phyloP scores from a whole-genome alignment of 495 filamentous ascomycete genomes.

The Astrothelium macrocarpum region DNA sequence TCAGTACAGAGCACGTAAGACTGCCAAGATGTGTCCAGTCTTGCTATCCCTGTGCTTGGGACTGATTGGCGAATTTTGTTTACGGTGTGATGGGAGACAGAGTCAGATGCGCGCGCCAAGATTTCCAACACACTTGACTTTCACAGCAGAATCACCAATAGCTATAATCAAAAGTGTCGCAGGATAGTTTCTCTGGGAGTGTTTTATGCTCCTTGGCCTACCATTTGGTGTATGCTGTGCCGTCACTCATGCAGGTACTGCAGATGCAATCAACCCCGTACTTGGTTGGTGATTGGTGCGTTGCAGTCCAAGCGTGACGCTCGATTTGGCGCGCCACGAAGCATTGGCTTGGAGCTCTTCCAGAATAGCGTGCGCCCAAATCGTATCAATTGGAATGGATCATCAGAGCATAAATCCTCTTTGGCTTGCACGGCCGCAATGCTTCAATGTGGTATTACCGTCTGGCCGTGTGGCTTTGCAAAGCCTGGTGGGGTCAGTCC shows the following conservation, averaged over 20 bases:
- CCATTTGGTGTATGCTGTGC: not conserved
- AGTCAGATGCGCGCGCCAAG: not conserved
- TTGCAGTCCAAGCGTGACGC: conserved; percentile 2
- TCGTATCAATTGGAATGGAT: not conserved
- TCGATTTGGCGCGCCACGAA: not conserved
- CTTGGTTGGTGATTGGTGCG: not conserved
- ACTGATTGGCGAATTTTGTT: not conserved
- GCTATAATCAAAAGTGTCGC: not conserved
- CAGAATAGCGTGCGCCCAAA: not conserved
- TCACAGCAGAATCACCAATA: not conserved
- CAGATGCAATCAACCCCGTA: not conserved
- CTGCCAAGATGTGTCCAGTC: not conserved
- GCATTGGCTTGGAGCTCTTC: not conserved
- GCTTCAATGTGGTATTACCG: not conserved
- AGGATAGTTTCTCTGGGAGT: not conserved
- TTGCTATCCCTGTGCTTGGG: not conserved
- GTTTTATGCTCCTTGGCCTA: not conserved
- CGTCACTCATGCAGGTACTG: not conserved
- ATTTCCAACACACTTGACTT: not conserved
- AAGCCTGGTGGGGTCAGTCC: not conserved
- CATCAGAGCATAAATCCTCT: not conserved
- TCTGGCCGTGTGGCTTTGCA: not conserved
- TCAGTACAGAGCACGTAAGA: too few relatives aligned
- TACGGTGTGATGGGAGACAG: not conserved
- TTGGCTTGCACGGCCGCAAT: too few relatives aligned